Base-by-base conservation (phyloP, 371 early-diverging fungal genomes). In the Mortierella sp. region DNA sequence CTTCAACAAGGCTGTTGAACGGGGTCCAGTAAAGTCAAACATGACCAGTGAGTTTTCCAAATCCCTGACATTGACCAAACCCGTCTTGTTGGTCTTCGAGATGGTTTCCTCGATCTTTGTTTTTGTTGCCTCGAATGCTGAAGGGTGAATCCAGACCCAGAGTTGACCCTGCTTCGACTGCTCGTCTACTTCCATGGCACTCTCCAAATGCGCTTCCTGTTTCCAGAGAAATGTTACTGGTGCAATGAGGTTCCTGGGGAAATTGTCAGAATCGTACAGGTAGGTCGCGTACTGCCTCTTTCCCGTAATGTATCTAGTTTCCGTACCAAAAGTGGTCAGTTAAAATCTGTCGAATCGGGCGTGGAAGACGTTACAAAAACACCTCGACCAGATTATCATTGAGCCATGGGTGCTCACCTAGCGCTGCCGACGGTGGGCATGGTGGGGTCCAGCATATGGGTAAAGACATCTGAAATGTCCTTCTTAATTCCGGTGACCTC, bases 11-110 rank as follows among this genome's bases (percentile, higher is more conserved):
- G 96, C 94, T 9, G 94, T 93, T 11, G 95, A 89, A 13, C 95
- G 89, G 21, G 96, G 96, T n/a, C 97, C 97, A 1, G 93, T 92
- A 50, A 96, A 88, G 71, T 96, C 95, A 86, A 96, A 96, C 69
- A 91, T 88, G 10, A 92, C 79, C 10, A 94, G 57, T 1, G 91
- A 86, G 26, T 89, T 82, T 51, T 90, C 87, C n/a, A 89, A 67
- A 82, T 90, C 77, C 54, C 70, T 67, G 48, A 80, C 43, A 16
- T 54, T 16, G 71, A 89, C 82, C 28, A 54, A 37, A 0, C 73
- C 75, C 13, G 26, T 40, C 59, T 79, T 57, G 31, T 51, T 64
- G 24, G 78, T 21, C 10, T 73, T 77, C 67, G 79, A 54, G n/a
- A 87, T 44, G 1, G 84, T 72, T 14, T 76, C 71, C 51, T 83